phyloP scores from a whole-genome alignment of 192 early-diverging fungal genomes.

The Coemansia sp. region DNA sequence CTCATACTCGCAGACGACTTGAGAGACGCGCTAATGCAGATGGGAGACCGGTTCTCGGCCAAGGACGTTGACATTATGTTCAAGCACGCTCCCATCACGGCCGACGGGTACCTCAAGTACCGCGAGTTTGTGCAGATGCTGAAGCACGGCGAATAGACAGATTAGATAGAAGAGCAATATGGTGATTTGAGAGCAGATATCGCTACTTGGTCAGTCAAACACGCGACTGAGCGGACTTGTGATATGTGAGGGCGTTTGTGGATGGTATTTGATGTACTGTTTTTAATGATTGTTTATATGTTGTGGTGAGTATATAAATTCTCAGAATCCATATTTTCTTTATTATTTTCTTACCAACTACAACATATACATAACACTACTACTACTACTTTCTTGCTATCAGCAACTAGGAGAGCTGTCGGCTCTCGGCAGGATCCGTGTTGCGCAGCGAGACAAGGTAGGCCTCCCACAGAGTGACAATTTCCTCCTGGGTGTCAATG shows the following conservation, averaged over 20 bases:
- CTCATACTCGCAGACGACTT: constrained; percentile 78
- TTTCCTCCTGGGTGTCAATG: constrained; percentile 79
- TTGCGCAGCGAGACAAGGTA: constrained; percentile 45
- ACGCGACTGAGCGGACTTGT: too few species aligned
- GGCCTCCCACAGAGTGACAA: constrained; percentile 56
- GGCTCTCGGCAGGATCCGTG: constrained; percentile 14
- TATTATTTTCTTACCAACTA: too few species aligned
- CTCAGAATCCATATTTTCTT: too few species aligned
- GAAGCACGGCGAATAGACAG: constrained; percentile 69
- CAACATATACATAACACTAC: background rate
- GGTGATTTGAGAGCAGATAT: too few species aligned
- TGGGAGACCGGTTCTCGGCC: constrained; percentile 90
- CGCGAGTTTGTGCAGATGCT: constrained; percentile 87
- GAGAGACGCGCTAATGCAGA: constrained; percentile 85
- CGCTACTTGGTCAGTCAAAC: too few species aligned
- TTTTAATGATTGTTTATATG: too few species aligned
- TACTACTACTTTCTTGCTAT: background rate
- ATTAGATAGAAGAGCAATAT: too few species aligned
- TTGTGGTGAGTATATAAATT: too few species aligned
- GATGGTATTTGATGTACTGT: too few species aligned
- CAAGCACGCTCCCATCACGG: constrained; percentile 80
- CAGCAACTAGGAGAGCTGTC: background rate
- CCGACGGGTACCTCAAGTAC: constrained; percentile 83
- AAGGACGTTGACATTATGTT: constrained; percentile 96
- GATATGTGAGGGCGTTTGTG: too few species aligned